A percentile compares a stretch with the other conserved stretches of the same genome.
These are phyloP conservation scores for Colletotrichum somersetense DNA, from an alignment of 2,329 filamentous ascomycete species.

Conservation along the genomic window DNA sequence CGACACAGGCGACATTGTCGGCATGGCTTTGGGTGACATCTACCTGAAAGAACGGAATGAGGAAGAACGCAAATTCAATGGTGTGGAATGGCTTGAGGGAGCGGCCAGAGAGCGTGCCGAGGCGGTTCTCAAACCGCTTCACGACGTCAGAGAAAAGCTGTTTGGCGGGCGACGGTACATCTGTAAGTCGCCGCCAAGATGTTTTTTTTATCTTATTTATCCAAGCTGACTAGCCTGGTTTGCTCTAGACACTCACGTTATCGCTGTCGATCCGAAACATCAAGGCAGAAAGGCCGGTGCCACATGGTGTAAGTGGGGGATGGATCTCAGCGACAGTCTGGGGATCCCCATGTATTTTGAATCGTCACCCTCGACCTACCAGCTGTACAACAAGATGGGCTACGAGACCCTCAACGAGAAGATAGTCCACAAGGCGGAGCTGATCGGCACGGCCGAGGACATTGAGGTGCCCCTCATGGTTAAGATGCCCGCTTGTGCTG, in stretches of 20 bases:
- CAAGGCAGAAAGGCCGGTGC: conserved; percentile 59
- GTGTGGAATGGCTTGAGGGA: conserved; percentile 60
- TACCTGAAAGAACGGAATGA: conserved; percentile 53
- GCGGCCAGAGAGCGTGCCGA: conserved; percentile 59
- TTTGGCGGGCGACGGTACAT: conserved; percentile 56
- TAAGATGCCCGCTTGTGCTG: conserved; percentile 53
- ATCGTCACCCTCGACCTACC: conserved; percentile 56
- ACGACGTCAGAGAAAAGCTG: conserved; percentile 56
- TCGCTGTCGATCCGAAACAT: conserved; percentile 58
- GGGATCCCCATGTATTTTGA: conserved; percentile 61
- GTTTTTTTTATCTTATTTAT: neutral
- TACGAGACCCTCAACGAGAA: conserved; percentile 56
- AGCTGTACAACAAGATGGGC: conserved; percentile 61
- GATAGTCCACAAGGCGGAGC: conserved; percentile 54
- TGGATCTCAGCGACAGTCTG: conserved; percentile 52
- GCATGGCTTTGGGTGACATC: conserved; percentile 61
- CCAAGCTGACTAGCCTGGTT: conserved; percentile 12
- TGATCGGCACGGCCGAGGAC: conserved; percentile 52
- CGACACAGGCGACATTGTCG: conserved; percentile 57
- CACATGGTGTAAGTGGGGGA: conserved; percentile 57
- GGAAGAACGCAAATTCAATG: conserved; percentile 58
- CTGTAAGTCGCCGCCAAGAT: conserved; percentile 51
- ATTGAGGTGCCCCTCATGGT: conserved; percentile 58
- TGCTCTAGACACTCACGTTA: conserved; percentile 54
- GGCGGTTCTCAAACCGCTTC: conserved; percentile 55